Base-by-base conservation (phyloP, 768 basidiomycete species). In the Russula abietina region DNA sequence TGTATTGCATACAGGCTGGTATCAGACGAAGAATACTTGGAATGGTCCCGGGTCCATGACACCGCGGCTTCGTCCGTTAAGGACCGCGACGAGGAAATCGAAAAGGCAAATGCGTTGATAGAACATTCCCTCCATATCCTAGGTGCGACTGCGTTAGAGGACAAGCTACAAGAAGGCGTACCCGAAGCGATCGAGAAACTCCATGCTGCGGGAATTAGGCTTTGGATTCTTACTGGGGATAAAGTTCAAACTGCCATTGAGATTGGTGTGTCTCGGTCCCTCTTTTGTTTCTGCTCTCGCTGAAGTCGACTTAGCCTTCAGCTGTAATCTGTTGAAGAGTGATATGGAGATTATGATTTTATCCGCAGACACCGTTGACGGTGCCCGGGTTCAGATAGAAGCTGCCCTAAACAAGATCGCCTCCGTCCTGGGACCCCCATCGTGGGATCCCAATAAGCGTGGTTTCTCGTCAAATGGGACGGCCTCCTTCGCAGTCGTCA, bases 241-340 rank as follows among this genome's bases (percentile, higher is more conserved):
- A 99, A 99, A 74, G 80, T 98, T 1, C 95, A 98, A 73, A 99
- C 96, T 0, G 96, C 96, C 16, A 98, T 99, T 71, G 96, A 98
- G 73, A 98, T 99, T 65, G 96, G 82, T 80, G 59, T 17, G 70
- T 68, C 26, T 62, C 49, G 24, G 16, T 36, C 36, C 19, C 16
- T 22, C 14, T 64, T 28, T 22, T 38, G 36, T 33, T 30, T 14
- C n/a, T 33, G 26, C 24, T 33, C 36, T 64, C 39, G n/a, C 61
- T 57, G 17, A 60, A 38, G 14, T 33, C 24, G 45, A 14, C 50
- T 36, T 60, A 79, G 79, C 91, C 12, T 98, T 91, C 80, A 89
- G 87, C 69, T 97, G 96, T 76, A 98, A 98, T 72, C 78, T 98
- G 19, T 83, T 98, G 64, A 95, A 96, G 76, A 86, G 80, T 70